Evolutionary conservation across 768 basidiomycete species (phyloP).

Genomic region (Lactarius hengduanensis): DNA sequence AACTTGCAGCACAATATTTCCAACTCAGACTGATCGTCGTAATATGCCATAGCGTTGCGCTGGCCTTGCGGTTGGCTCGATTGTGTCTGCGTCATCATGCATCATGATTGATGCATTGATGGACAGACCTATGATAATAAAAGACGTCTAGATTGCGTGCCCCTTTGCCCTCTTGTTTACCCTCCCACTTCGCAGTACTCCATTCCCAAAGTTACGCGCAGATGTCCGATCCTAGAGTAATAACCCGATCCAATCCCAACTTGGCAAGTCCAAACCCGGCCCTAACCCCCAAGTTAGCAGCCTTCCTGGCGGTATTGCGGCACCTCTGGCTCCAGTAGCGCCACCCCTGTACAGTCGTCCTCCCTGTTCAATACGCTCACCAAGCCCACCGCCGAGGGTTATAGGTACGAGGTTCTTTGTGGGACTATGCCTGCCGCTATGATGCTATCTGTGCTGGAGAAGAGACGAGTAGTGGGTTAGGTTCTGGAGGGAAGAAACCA

Average conservation of each 20-base stretch:
- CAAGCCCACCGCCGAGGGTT: constrained; percentile 7
- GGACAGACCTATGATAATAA: constrained; percentile 6
- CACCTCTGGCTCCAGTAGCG: not conserved
- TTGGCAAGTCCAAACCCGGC: not conserved
- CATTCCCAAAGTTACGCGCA: not conserved
- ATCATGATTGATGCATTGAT: not conserved
- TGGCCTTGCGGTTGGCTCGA: constrained; percentile 1
- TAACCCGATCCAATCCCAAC: not conserved
- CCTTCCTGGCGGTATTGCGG: not conserved
- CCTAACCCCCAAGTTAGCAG: not conserved
- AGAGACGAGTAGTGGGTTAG: constrained; percentile 42
- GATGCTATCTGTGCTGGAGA: constrained; percentile 63
- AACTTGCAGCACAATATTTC: not conserved
- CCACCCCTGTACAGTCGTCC: not conserved
- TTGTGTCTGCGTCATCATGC: not conserved
- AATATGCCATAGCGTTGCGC: constrained; percentile 3
- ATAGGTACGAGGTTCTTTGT: constrained; percentile 87
- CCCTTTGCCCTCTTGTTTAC: not conserved
- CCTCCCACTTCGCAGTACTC: not conserved
- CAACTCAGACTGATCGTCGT: constrained; percentile 15
- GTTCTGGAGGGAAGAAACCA: constrained; percentile 32
- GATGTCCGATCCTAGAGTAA: not conserved
- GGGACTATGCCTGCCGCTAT: constrained; percentile 78
- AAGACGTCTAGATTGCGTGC: not conserved
- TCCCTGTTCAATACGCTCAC: constrained; percentile 1